Percentiles rank a stretch among this genome's conserved stretches.
These are phyloP conservation scores for Trifolium dubium DNA, from an alignment of 306 rosid species.

Conservation along the genomic window DNA sequence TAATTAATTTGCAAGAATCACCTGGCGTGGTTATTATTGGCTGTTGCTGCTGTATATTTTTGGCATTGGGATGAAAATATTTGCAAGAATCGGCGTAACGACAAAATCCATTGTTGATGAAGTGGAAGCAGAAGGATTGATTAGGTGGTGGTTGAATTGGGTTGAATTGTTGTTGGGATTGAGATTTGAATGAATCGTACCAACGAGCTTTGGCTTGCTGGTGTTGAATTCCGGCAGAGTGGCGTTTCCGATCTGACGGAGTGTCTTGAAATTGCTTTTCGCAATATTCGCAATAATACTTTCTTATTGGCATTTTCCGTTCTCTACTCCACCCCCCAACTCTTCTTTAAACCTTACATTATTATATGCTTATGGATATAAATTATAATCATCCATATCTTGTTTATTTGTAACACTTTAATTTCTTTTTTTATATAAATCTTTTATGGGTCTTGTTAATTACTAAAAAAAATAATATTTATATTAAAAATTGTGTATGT, in stretches of 20 bases:
- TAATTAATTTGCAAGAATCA: too few relatives aligned
- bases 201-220: slow-evolving; percentile 80
- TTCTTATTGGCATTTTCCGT: slow-evolving; percentile 53
- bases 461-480: too few relatives aligned
- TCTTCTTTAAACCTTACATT: not conserved
- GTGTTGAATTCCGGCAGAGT: slow-evolving; percentile 68
- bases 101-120: slow-evolving; percentile 74
- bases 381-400: too few relatives aligned
- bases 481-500: too few relatives aligned
- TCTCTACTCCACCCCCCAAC: too few relatives aligned
- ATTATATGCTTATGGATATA: too few relatives aligned
- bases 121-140: slow-evolving; percentile 65
- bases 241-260: slow-evolving; percentile 71
- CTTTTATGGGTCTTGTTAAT: too few relatives aligned
- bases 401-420: too few relatives aligned
- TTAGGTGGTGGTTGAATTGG: not conserved
- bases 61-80: slow-evolving; percentile 63
- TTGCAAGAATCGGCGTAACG: slow-evolving; percentile 75
- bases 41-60: slow-evolving; percentile 36
- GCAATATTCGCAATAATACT: slow-evolving; percentile 85
- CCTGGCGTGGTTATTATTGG: slow-evolving; percentile 33
- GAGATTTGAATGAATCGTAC: slow-evolving; percentile 74
- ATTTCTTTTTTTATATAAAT: too few relatives aligned
- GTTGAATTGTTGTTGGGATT: not conserved
- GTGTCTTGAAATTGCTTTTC: slow-evolving; percentile 81